A percentile compares a stretch with the other conserved stretches of the same genome.
Evolutionary conservation across 1,284 basidiomycete genomes (phyloP).

Genomic region (Boletus mariae): DNA sequence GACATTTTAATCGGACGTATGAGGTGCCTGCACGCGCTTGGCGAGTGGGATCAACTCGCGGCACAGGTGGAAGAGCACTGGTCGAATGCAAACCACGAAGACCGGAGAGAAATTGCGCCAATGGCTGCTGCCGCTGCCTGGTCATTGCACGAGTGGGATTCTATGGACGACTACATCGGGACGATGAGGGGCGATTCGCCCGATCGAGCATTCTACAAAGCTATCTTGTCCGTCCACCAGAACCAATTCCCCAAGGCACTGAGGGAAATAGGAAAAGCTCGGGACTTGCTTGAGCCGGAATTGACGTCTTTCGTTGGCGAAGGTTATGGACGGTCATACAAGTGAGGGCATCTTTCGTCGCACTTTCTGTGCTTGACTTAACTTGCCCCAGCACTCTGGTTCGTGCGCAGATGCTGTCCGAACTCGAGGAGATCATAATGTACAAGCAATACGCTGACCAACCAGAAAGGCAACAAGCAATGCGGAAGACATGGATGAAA

Average conservation of each 20-base stretch:
- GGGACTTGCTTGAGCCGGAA: constrained; percentile 91
- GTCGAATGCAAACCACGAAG: constrained; percentile 80
- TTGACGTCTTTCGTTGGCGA: constrained; percentile 92
- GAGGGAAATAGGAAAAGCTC: constrained; percentile 90
- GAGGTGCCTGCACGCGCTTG: constrained; percentile 95
- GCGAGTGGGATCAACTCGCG: constrained; percentile 95
- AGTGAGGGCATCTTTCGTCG: constrained; percentile 48
- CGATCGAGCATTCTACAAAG: constrained; percentile 94
- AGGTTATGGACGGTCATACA: constrained; percentile 95
- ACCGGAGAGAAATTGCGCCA: constrained; percentile 89
- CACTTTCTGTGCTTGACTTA: constrained; percentile 8
- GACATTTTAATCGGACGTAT: constrained; percentile 86
- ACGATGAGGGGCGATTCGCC: constrained; percentile 94
- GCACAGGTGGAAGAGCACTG: constrained; percentile 88
- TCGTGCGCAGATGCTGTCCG: constrained; percentile 97
- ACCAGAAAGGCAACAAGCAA: constrained; percentile 82
- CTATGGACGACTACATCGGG: constrained; percentile 96
- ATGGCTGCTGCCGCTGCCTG: constrained; percentile 97
- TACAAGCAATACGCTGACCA: constrained; percentile 96
- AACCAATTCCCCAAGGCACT: constrained; percentile 93
- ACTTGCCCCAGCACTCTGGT: constrained; percentile 76
- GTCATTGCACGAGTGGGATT: constrained; percentile 96
- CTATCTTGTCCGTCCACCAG: constrained; percentile 93
- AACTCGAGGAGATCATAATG: constrained; percentile 95
- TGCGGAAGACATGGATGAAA: constrained; percentile 94